Base-by-base conservation (phyloP, 1,139 yeast genomes). In the Ashbya aceris region DNA sequence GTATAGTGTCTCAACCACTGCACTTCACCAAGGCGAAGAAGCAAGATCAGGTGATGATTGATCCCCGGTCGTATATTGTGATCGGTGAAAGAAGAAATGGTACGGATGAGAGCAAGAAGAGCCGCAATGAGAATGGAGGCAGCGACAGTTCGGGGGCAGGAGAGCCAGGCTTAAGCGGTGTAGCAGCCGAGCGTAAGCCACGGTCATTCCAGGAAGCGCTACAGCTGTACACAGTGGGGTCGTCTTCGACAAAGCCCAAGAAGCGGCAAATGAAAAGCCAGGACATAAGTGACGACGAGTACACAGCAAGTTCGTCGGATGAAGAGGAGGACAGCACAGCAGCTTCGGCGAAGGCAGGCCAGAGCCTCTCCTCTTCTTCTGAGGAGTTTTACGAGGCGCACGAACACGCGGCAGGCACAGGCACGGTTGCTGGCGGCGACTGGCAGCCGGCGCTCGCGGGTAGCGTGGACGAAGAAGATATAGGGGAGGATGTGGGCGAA, bases 1-100 rank as follows among this genome's bases (percentile, higher is more conserved):
- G 83, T 55, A 73, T 77, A 48, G 69, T 78, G 37, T 63, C 73
- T 44, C 73, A 72, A 49, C 85, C 83, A 11, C 62, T 79, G 42
- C 73, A 73, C 30, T 82, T 81, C 61, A 74, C 71, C 40, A 69
- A 75, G 10, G 83, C 80, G 4, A 61, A 58, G 42, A 55, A 54
- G 33, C 68, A 71, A 2, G 74, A 68, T 50, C 54, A 62, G 29
- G 30, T 8, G 37, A 36, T 26, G n/a, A 62, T 61, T 28, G 56
- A 65, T 34, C 44, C 44, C 40, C 50, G 51, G 14, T 50, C 62
- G 47, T 64, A 60, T 49, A 53, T 62, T 11, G 53, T 58, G 54
- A 58, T 57, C 32, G 56, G 58, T 17, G 33, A 30, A 8, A 32
- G 30, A 30, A 30, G 33, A 27, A 42, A 17, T 35, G 41, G 46